These are phyloP conservation scores for Coniosporium apollinis DNA, from an alignment of 495 filamentous ascomycete genomes.

Conservation along the genomic window DNA sequence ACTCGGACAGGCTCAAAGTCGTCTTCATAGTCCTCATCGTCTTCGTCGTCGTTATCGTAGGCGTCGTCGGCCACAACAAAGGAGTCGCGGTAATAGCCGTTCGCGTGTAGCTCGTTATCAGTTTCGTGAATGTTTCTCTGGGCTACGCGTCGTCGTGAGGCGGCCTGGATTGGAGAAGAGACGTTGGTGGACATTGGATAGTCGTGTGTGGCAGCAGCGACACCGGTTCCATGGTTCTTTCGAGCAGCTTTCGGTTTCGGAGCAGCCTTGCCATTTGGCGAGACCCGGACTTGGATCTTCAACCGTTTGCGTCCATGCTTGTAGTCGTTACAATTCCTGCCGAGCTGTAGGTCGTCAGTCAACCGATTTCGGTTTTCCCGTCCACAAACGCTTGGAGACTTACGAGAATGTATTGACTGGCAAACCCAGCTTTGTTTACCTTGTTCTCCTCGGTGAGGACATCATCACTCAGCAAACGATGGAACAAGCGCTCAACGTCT, in stretches of 20 bases:
- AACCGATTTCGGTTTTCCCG: not conserved
- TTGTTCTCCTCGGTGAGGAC: constrained; percentile 41
- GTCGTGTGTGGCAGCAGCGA: constrained; percentile 17
- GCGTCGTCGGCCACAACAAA: constrained; percentile 32
- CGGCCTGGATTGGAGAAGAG: constrained; percentile 60
- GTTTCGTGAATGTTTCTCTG: constrained; percentile 25
- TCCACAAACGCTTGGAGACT: constrained; percentile 11
- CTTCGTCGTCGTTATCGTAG: constrained; percentile 23
- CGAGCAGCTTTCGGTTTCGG: constrained; percentile 10
- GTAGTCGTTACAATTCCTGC: constrained; percentile 36
- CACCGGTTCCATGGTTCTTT: constrained; percentile 17
- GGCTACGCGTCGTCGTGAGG: constrained; percentile 28
- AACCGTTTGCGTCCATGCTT: constrained; percentile 33
- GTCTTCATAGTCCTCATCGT: constrained; percentile 23
- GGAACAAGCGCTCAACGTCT: constrained; percentile 48
- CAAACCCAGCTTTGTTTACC: constrained; percentile 43
- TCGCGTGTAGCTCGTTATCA: constrained; percentile 18
- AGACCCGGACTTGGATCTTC: constrained; percentile 42
- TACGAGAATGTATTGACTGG: constrained; percentile 41
- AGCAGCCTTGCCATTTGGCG: constrained; percentile 27
- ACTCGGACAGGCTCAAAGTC: constrained; percentile 45
- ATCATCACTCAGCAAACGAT: constrained; percentile 43
- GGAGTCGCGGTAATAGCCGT: constrained; percentile 33
- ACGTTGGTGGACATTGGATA: constrained; percentile 62
- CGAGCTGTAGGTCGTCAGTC: constrained; percentile 26